A percentile compares a stretch with the other conserved stretches of the same genome.
phyloP scores from a whole-genome alignment of 768 basidiomycete genomes.

The Lactarius quietus region DNA sequence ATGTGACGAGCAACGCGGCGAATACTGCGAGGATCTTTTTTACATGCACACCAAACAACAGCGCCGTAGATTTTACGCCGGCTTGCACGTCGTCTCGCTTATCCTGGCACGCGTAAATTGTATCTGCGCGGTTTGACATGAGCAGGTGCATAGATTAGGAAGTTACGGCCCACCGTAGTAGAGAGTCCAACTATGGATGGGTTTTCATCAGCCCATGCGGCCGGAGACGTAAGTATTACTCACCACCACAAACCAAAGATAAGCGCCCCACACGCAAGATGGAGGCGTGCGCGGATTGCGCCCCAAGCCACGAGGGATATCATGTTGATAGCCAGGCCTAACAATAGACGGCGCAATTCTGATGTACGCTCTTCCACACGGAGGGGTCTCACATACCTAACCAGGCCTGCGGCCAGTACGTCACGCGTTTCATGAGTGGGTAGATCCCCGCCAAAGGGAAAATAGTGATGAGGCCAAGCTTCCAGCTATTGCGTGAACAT shows the following conservation, averaged over 20 bases:
- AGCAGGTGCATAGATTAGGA: background rate
- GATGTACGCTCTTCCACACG: background rate
- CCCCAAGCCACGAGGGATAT: slow-evolving; percentile 25
- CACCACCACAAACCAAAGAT: slow-evolving; percentile 9
- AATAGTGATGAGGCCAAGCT: slow-evolving; percentile 26
- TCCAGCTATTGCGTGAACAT: slow-evolving; percentile 19
- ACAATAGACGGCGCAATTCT: slow-evolving; percentile 6
- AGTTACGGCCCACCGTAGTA: slow-evolving; percentile 22
- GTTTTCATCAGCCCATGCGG: background rate
- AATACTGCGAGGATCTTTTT: slow-evolving; percentile 45
- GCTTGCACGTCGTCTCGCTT: slow-evolving; percentile 54
- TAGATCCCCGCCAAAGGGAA: slow-evolving; percentile 29
- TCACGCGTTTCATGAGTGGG: slow-evolving; percentile 32
- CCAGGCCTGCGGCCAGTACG: slow-evolving; percentile 34
- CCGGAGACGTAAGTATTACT: background rate
- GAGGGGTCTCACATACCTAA: slow-evolving; percentile 25
- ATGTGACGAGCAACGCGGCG: slow-evolving; percentile 28
- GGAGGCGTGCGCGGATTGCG: background rate
- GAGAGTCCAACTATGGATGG: slow-evolving; percentile 9
- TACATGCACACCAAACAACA: slow-evolving; percentile 50
- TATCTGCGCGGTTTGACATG: slow-evolving; percentile 44
- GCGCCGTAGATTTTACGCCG: slow-evolving; percentile 59
- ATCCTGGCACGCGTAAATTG: slow-evolving; percentile 63
- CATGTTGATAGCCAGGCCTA: slow-evolving; percentile 27
- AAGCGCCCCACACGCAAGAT: background rate